Base-by-base conservation (phyloP, 169 alveolate genomes). In the Plasmodium reichenowi region DNA sequence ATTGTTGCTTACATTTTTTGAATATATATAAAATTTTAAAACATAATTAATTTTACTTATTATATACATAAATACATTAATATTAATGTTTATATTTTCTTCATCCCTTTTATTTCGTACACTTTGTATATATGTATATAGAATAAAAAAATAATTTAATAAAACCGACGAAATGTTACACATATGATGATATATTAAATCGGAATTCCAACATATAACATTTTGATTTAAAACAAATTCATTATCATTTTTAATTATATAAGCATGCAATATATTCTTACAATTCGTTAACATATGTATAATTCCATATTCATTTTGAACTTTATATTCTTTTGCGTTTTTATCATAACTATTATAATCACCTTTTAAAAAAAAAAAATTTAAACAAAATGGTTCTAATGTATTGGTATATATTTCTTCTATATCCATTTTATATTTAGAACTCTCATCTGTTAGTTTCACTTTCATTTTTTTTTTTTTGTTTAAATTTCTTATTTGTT, bases 81-180 rank as follows among this genome's bases (percentile, higher is more conserved):
- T 9, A 32, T 62, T 22, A 8, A 56, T 59, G 20, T 86, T 60
- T 13, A 56, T 43, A 8, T 60, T 43, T 38, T 38, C 47, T 38
- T 38, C 47, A 5, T 38, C 47, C 10, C 0, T 38, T 38, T 38
- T 38, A 6, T 38, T 38, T 38, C 9, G 10, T 38, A 38, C 47
- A 38, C 9, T 38, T 38, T 38, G 47, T 60, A 86, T 13, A 67
- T 72, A 86, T 50, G 32, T 67, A 50, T 86, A 72, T 45, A 43
- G 45, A 56, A 64, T 32, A 29, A 71, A 71, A 47, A 59, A 86
- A 67, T 86, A 86, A 45, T 86, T 86, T 26, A 45, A 17, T 22
- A 86, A 47, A n/a, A 62, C 17, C 13, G 13, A 32, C 3, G 50
- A 58, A 22, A 86, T 32, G 71, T 86, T 72, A n/a, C 60, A 56